Conservation (phyloP, 2,329 filamentous ascomycete species). For the Intubia oerlemansii region DNA sequence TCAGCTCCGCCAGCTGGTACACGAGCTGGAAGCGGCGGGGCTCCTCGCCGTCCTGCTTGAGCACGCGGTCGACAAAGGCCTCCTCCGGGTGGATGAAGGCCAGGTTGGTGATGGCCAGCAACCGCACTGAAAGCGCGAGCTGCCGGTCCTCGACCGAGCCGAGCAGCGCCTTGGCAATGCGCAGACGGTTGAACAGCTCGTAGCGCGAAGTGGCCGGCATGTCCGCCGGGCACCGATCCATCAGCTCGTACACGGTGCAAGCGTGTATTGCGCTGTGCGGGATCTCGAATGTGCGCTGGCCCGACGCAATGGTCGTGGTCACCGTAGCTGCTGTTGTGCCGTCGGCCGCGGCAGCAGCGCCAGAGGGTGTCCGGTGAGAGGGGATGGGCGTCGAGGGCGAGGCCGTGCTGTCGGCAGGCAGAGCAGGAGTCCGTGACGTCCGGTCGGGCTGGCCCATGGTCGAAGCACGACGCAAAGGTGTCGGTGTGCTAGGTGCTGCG, state of each 20-base stretch:
- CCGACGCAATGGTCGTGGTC: conserved; percentile 13
- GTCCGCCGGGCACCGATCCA: conserved; percentile 33
- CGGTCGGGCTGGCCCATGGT: too few species aligned
- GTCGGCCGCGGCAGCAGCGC: conserved; percentile 14
- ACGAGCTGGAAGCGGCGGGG: conserved; percentile 73
- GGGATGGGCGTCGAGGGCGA: conserved; percentile 17
- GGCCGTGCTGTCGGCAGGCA: conserved; percentile 21
- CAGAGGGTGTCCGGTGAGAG: conserved; percentile 16
- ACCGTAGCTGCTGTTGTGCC: too few species aligned
- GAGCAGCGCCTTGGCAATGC: conserved; percentile 62
- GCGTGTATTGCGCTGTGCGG: conserved; percentile 31
- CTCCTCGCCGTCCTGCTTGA: conserved; percentile 76
- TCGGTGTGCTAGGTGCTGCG: conserved; percentile 55
- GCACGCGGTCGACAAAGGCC: conserved; percentile 66
- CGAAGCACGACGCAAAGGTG: conserved; percentile 48
- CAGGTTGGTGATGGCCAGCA: conserved; percentile 76
- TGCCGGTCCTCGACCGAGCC: conserved; percentile 45
- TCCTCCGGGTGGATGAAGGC: conserved; percentile 72
- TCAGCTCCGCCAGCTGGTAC: conserved; percentile 79
- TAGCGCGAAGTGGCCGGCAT: conserved; percentile 57
- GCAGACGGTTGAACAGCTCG: conserved; percentile 65
- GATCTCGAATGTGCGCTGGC: conserved; percentile 42
- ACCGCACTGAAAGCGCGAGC: conserved; percentile 55
- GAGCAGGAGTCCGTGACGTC: too few species aligned
- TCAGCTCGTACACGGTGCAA: conserved; percentile 31